Conservation (phyloP, 192 early-diverging fungal species). For the Coemansia erecta region DNA sequence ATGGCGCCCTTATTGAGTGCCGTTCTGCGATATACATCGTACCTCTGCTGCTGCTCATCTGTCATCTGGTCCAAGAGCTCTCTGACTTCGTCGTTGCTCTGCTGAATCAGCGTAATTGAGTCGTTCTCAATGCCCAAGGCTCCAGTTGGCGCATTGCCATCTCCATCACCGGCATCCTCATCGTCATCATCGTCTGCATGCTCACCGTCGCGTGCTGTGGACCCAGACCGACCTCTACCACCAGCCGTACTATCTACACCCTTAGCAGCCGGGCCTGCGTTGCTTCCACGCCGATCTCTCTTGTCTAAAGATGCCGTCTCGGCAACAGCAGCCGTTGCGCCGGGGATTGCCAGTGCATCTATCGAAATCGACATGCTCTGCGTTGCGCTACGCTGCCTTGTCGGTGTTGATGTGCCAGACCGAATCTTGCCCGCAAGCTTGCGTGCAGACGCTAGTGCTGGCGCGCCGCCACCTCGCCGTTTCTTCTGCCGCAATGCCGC, state of each 20-base stretch:
- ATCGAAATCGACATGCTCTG: constrained; percentile 4
- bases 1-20: constrained; percentile 74
- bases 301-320: neutral
- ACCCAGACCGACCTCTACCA: neutral
- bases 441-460: constrained; percentile 11
- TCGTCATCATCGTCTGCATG: constrained; percentile 20
- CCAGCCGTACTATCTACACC: neutral
- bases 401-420: constrained; percentile 18
- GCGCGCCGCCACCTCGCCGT: constrained; percentile 17
- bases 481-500: constrained; percentile 34
- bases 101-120: constrained; percentile 23
- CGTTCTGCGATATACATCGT: constrained; percentile 77
- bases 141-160: neutral
- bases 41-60: constrained; percentile 72
- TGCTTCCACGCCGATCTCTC: neutral
- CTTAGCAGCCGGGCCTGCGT: neutral
- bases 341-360: neutral
- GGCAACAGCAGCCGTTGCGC: neutral
- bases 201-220: neutral
- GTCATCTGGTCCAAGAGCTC: constrained; percentile 48
- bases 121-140: constrained; percentile 8
- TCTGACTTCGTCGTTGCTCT: constrained; percentile 45
- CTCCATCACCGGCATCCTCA: constrained; percentile 1
- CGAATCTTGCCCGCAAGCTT: constrained; percentile 16
- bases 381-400: constrained; percentile 8